A percentile compares a stretch with the other conserved stretches of the same genome.
phyloP scores from a whole-genome alignment of 176 grass and related monocot species.

The Otatea glauca region DNA sequence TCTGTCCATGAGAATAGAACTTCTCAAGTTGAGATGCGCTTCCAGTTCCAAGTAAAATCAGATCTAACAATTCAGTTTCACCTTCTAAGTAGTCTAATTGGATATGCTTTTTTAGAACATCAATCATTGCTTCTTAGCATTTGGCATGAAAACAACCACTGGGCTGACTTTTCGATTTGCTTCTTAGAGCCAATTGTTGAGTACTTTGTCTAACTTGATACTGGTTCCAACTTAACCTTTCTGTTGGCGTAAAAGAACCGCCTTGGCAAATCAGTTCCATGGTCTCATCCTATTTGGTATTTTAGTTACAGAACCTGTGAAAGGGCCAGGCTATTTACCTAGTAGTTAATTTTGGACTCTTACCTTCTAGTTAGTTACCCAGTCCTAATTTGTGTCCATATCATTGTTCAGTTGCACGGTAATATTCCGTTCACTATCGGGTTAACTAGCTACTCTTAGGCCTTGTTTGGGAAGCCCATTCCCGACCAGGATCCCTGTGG shows the following conservation, averaged over 20 bases:
- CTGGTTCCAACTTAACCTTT: constrained; percentile 3
- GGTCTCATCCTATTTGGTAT: constrained; percentile 3
- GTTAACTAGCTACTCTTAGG: constrained; percentile 1
- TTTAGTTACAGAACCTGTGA: neutral
- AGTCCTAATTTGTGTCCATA: constrained; percentile 7
- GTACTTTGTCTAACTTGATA: neutral
- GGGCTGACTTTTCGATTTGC: neutral
- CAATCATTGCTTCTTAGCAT: neutral
- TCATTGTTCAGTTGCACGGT: neutral
- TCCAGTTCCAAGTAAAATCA: neutral
- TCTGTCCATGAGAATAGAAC: neutral
- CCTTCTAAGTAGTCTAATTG: constrained; percentile 5
- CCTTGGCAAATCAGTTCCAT: neutral
- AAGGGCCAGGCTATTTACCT: neutral
- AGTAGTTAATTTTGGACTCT: neutral
- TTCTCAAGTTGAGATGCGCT: neutral
- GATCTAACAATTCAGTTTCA: neutral
- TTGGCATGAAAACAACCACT: neutral
- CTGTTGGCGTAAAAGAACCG: constrained; percentile 14
- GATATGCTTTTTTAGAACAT: constrained; percentile 9
- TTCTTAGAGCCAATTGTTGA: constrained; percentile 5
- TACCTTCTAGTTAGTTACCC: neutral
- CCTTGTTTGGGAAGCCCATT: too few species aligned
- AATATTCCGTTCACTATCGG: neutral
- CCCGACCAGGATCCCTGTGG: too few species aligned